Evolutionary conservation across 2,329 filamentous ascomycete species (phyloP).

Genomic region (Fusarium sororula): DNA sequence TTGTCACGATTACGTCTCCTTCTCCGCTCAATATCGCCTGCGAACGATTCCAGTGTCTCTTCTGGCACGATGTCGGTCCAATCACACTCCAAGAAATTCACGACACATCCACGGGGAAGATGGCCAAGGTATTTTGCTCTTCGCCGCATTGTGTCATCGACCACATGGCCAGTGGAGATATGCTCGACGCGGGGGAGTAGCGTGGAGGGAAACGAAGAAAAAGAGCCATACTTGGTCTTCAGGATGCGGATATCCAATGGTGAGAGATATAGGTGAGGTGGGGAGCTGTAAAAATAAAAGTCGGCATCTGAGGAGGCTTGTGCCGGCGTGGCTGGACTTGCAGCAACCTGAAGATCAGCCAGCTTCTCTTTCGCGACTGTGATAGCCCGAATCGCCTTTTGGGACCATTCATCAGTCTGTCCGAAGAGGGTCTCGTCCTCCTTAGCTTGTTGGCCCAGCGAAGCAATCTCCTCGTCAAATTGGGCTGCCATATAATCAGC

Average conservation of each 20-base stretch:
- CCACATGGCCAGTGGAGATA: constrained; percentile 85
- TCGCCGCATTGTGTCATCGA: constrained; percentile 85
- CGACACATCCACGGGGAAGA: constrained; percentile 88
- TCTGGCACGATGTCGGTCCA: constrained; percentile 89
- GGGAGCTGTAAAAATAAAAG: constrained; percentile 89
- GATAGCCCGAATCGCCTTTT: constrained; percentile 81
- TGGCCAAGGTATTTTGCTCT: constrained; percentile 88
- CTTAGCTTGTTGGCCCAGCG: constrained; percentile 78
- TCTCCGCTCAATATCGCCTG: constrained; percentile 78
- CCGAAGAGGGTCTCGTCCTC: constrained; percentile 93
- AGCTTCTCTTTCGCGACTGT: constrained; percentile 79
- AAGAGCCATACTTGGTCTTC: constrained; percentile 87
- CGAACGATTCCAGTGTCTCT: constrained; percentile 78
- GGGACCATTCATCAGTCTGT: constrained; percentile 92
- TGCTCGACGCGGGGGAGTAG: constrained; percentile 88
- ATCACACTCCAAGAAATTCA: constrained; percentile 91
- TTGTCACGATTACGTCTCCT: constrained; percentile 84
- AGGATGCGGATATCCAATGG: constrained; percentile 92
- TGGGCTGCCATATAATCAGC: constrained; percentile 86
- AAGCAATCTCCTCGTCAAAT: constrained; percentile 80
- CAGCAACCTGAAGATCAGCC: constrained; percentile 51
- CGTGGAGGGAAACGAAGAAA: constrained; percentile 83
- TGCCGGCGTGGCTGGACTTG: constrained; percentile 22
- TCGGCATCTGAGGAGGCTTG: constrained; percentile 54
- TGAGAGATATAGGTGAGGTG: constrained; percentile 89